Base-by-base conservation (phyloP, 345 rosid genomes). In the Bruguiera gymnorhiza region DNA sequence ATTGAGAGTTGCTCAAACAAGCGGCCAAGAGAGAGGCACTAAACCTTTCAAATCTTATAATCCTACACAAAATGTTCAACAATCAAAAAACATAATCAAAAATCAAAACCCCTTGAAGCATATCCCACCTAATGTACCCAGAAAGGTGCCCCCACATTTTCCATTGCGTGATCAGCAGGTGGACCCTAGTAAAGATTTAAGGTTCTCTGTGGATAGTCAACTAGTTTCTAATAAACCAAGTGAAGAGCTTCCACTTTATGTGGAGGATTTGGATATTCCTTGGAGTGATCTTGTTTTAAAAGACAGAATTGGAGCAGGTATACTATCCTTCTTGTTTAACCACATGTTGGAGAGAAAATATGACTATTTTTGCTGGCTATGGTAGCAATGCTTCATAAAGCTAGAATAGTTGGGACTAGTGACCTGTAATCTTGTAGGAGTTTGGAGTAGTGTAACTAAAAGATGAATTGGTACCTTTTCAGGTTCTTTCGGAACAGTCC, bases 401-500 rank as follows among this genome's bases (percentile, higher is more conserved):
- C 60, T 56, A 24, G 50, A 43, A 56, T 24, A 24, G 30, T 24
- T 56, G 18, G 26, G 10, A 24, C 31, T 23, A 8, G 60, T 56
- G 63, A 5, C 29, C 2, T 6, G 18, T 57, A 43, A 63, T 56
- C 10, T 69, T 72, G 53, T 54, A 43, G 60, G 66, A 69, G 52
- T 57, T 63, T 69, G 61, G 65, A 59, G 26, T 31, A n/a, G 46
- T 74, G 55, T 78, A 6, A 60, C 75, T 79, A 70, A 71, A 23
- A 64, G 58, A 60, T 66, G 52, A 74, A 62, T 73, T 77, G 66
- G 30, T 10, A 3, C 75, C 52, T 67, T 86, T 85, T 76, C 91
- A 96, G 99, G 99, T 81, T 96, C 99, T 80, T 96, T 96, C 81
- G 99, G 99, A 66, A 96, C 91, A 75, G 99, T 96, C 63, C 97